A percentile compares a stretch with the other conserved stretches of the same genome.
These are phyloP conservation scores for Coprinellus micaceus DNA, from an alignment of 768 basidiomycete species.

Conservation along the genomic window DNA sequence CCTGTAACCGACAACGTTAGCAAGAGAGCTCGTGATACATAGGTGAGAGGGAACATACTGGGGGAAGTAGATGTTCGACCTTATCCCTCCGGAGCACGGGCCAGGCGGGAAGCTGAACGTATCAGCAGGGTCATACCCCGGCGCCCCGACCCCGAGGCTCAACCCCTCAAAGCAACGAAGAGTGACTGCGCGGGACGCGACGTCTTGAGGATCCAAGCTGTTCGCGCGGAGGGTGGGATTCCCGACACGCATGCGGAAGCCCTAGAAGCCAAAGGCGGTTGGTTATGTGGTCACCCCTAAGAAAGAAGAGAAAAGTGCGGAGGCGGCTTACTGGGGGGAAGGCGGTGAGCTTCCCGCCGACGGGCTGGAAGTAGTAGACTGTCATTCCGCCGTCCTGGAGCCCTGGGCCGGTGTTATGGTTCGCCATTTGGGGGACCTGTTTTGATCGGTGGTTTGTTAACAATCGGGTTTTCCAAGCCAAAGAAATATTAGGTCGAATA, in stretches of 20 bases:
- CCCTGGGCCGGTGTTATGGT: conserved; percentile 9
- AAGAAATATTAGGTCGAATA: neutral
- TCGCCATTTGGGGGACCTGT: conserved; percentile 11
- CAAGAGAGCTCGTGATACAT: too few relatives aligned
- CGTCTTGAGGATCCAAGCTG: neutral
- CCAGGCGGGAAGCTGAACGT: neutral
- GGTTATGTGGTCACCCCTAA: neutral
- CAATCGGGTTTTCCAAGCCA: neutral
- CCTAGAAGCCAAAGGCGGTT: neutral
- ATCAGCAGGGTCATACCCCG: neutral
- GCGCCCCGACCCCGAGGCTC: neutral
- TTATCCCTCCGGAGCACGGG: neutral
- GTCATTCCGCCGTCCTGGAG: conserved; percentile 9
- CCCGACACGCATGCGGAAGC: conserved; percentile 2
- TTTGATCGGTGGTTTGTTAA: neutral
- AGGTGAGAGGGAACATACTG: neutral
- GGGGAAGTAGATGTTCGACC: conserved; percentile 3
- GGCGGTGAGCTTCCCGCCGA: neutral
- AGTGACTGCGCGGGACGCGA: neutral
- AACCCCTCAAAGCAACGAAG: conserved; percentile 1
- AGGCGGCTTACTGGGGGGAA: neutral
- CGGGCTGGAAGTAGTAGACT: conserved; percentile 10
- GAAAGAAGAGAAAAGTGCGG: neutral
- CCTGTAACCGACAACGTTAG: neutral
- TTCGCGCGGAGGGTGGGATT: neutral